These are phyloP conservation scores for Miamiensis avidus DNA, from an alignment of 169 alveolate genomes.

Conservation along the genomic window DNA sequence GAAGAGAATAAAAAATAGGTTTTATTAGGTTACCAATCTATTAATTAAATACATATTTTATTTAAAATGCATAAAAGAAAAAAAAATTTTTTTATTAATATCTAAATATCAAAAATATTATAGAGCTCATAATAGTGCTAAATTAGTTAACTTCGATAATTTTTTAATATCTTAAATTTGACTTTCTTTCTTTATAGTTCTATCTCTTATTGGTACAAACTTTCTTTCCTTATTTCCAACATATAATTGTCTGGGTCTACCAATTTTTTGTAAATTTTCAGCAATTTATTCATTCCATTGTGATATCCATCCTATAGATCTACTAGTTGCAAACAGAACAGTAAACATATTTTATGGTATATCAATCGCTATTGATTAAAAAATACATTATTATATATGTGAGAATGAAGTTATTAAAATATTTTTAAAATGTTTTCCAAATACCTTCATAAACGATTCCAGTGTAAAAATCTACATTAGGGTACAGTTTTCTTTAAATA, in stretches of 20 bases:
- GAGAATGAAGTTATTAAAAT: too few relatives aligned
- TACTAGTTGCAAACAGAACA: constrained; percentile 85
- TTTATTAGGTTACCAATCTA: too few relatives aligned
- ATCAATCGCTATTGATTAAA: constrained; percentile 60
- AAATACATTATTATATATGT: too few relatives aligned
- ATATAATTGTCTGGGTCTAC: constrained; percentile 84
- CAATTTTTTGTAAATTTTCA: constrained; percentile 66
- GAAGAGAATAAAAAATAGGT: too few relatives aligned
- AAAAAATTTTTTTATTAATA: too few relatives aligned
- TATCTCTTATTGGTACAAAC: constrained; percentile 22
- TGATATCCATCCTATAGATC: constrained; percentile 89
- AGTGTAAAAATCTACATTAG: constrained; percentile 92
- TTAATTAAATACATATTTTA: too few relatives aligned
- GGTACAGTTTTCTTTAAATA: constrained; percentile 84
- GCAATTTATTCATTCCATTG: constrained; percentile 87
- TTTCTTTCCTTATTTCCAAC: constrained; percentile 64
- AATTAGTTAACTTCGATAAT: neutral
- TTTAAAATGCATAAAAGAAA: too few relatives aligned
- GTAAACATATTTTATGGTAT: constrained; percentile 85
- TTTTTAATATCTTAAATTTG: neutral
- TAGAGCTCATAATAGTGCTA: neutral
- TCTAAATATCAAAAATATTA: too few relatives aligned
- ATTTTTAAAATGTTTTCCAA: too few relatives aligned
- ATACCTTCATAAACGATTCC: constrained; percentile 77
- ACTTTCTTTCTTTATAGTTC: neutral